Conservation (phyloP, 2,329 filamentous ascomycete genomes). For the Penicillium sp. region DNA sequence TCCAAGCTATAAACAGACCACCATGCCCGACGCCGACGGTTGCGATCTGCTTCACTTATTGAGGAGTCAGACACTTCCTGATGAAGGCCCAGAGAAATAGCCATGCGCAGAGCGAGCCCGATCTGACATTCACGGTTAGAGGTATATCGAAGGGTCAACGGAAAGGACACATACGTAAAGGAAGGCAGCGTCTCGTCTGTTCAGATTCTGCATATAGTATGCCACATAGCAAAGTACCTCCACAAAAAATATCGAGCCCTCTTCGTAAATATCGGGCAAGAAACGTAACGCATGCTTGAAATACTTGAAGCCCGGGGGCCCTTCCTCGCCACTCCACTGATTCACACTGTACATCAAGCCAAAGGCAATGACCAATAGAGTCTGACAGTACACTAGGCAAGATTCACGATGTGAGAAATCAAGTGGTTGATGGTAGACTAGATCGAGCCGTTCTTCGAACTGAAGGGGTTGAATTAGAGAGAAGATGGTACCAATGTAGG, state of each 20-base stretch:
- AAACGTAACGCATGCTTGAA: conserved; percentile 54
- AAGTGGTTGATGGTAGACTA: conserved; percentile 46
- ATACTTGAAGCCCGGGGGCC: conserved; percentile 57
- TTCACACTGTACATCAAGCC: conserved; percentile 60
- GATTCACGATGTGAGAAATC: conserved; percentile 48
- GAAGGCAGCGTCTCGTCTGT: conserved; percentile 56
- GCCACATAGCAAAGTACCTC: conserved; percentile 56
- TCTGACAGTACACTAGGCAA: conserved; percentile 53
- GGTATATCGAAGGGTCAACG: neutral
- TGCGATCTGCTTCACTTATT: conserved; percentile 45
- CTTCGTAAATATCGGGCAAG: conserved; percentile 56
- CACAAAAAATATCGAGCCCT: conserved; percentile 55
- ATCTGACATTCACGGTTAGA: conserved; percentile 33
- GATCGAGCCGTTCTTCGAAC: conserved; percentile 49
- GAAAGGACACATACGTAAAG: conserved; percentile 43
- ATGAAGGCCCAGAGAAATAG: conserved; percentile 57
- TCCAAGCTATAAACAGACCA: conserved; percentile 59
- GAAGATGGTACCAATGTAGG: conserved; percentile 59
- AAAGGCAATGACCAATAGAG: conserved; percentile 55
- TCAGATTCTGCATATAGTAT: conserved; percentile 59
- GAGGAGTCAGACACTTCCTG: conserved; percentile 48
- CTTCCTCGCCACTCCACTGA: conserved; percentile 53
- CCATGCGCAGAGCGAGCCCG: conserved; percentile 57
- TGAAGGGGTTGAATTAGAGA: conserved; percentile 50
- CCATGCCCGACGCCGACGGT: conserved; percentile 55